A percentile compares a stretch with the other conserved stretches of the same genome.
phyloP scores from a whole-genome alignment of 73 alveolate genomes.

The Stentor roeselii region DNA sequence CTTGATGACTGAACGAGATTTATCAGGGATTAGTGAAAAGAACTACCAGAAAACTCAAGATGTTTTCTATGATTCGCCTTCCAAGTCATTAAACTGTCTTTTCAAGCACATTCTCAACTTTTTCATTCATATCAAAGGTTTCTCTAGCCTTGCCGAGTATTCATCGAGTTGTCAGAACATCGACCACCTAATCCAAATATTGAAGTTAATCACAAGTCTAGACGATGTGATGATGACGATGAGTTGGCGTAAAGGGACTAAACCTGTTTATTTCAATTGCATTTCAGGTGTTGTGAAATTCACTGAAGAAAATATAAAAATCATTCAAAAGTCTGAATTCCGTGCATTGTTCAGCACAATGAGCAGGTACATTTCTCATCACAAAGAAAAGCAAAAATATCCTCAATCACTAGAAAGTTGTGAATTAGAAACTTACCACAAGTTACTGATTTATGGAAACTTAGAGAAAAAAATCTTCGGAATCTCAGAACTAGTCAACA shows the following conservation, averaged over 20 bases:
- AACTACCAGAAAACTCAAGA: too few species aligned
- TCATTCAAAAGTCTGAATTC: not conserved
- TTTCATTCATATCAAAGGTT: too few species aligned
- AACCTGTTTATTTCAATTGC: not conserved
- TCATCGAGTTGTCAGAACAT: too few species aligned
- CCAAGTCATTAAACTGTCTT: too few species aligned
- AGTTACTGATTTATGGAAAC: slow-evolving; percentile 36
- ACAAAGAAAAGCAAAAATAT: slow-evolving; percentile 20
- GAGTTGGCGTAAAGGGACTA: not conserved
- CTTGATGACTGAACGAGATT: not conserved
- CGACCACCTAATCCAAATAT: too few species aligned
- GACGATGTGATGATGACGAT: too few species aligned
- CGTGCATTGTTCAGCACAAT: not conserved
- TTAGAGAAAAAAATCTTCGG: slow-evolving; percentile 55
- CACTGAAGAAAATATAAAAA: not conserved
- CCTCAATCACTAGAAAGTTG: slow-evolving; percentile 36
- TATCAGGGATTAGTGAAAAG: too few species aligned
- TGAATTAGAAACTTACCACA: slow-evolving; percentile 47
- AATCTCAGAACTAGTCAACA: slow-evolving; percentile 30
- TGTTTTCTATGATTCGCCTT: too few species aligned
- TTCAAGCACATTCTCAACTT: too few species aligned
- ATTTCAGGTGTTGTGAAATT: not conserved
- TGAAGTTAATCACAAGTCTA: too few species aligned
- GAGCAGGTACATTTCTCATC: not conserved
- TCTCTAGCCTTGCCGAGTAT: too few species aligned